These are phyloP conservation scores for Fusarium irregulare DNA, from an alignment of 2,329 filamentous ascomycete species.

Conservation along the genomic window DNA sequence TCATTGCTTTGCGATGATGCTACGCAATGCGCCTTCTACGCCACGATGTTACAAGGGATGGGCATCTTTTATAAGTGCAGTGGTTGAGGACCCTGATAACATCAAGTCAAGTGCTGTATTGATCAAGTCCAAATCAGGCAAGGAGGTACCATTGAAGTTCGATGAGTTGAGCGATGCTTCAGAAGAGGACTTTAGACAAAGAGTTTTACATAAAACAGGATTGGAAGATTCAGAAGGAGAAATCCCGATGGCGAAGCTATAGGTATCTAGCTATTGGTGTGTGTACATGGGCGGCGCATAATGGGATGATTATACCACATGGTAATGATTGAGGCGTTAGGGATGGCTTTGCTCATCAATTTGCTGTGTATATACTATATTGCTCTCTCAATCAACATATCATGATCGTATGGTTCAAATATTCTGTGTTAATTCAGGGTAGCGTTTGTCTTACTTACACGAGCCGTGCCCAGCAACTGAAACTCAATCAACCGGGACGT, in stretches of 20 bases:
- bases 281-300: background rate
- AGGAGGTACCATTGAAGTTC: constrained; percentile 60
- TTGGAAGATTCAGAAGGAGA: constrained; percentile 18
- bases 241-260: constrained; percentile 48
- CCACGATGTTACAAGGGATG: constrained; percentile 66
- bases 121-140: constrained; percentile 63
- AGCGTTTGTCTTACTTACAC: background rate
- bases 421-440: background rate
- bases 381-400: background rate
- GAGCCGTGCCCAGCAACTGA: constrained; percentile 9
- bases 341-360: background rate
- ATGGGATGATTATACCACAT: background rate
- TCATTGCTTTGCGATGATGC: constrained; percentile 74
- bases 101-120: constrained; percentile 56
- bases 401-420: background rate
- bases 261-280: constrained; percentile 5
- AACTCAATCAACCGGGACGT: constrained; percentile 19
- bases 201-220: constrained; percentile 49
- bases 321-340: background rate
- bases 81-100: constrained; percentile 50
- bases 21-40: constrained; percentile 59
- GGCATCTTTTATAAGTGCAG: constrained; percentile 65
- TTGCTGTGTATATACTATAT: background rate
- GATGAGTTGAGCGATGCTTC: constrained; percentile 56
- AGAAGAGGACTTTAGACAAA: constrained; percentile 56